These are phyloP conservation scores for Rhodotorula graminis DNA, from an alignment of 768 basidiomycete genomes.

Conservation along the genomic window DNA sequence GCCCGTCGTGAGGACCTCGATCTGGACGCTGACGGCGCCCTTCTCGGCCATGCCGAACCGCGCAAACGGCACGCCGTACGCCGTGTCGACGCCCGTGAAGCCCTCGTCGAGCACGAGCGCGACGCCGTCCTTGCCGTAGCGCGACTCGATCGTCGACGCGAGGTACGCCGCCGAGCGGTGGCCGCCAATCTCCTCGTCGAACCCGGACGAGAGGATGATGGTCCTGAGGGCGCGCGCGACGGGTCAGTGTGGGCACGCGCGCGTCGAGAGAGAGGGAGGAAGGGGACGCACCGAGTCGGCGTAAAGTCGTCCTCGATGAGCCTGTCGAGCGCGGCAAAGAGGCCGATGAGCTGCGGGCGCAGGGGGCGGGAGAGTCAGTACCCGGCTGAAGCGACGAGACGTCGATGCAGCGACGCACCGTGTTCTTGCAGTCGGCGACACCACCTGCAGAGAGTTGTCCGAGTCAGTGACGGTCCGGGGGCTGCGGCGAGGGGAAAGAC, in stretches of 20 bases:
- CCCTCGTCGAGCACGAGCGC: slow-evolving; percentile 86
- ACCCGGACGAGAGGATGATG: slow-evolving; percentile 51
- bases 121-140: slow-evolving; percentile 67
- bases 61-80: slow-evolving; percentile 45
- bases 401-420: background rate
- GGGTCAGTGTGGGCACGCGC: background rate
- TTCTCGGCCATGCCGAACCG: slow-evolving; percentile 49
- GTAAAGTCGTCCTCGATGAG: slow-evolving; percentile 61
- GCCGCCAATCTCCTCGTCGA: slow-evolving; percentile 63
- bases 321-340: slow-evolving; percentile 56
- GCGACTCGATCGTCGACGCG: slow-evolving; percentile 52
- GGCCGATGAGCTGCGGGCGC: slow-evolving; percentile 20
- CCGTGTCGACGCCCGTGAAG: slow-evolving; percentile 52
- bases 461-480: background rate
- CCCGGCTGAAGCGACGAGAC: too few relatives aligned
- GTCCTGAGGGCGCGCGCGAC: slow-evolving; percentile 29
- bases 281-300: slow-evolving; percentile 57
- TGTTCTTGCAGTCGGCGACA: slow-evolving; percentile 32
- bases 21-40: slow-evolving; percentile 60
- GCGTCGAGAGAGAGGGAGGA: slow-evolving; percentile 37
- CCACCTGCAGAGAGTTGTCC: slow-evolving; percentile 6
- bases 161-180: slow-evolving; percentile 49
- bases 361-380: background rate
- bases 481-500: background rate
- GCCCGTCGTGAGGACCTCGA: slow-evolving; percentile 66